A percentile compares a stretch with the other conserved stretches of the same genome.
These are phyloP conservation scores for Crotalaria pallida DNA, from an alignment of 306 rosid genomes.

Conservation along the genomic window DNA sequence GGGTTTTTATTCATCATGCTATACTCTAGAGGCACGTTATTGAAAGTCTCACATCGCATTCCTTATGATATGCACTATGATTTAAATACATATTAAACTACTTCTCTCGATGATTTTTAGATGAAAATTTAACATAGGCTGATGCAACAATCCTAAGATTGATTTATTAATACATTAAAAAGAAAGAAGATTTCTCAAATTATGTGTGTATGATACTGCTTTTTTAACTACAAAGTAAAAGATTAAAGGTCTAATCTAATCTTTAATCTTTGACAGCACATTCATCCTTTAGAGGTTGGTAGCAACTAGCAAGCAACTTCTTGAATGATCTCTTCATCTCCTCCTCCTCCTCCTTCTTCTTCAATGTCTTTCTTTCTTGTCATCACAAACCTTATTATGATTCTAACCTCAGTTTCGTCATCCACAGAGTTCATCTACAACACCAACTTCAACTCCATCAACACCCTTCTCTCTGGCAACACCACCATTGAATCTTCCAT, in stretches of 20 bases:
- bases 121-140: no score
- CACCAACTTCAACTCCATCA: constrained; percentile 43
- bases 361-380: constrained; percentile 29
- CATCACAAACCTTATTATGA: not conserved
- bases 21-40: no score
- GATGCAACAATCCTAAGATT: no score
- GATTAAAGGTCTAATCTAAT: not conserved
- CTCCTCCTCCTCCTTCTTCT: not conserved
- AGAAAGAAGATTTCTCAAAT: no score
- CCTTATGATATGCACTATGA: no score
- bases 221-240: no score
- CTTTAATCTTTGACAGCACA: not conserved
- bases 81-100: no score
- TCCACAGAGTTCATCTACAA: constrained; percentile 45
- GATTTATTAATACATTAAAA: no score
- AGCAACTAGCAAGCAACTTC: not conserved
- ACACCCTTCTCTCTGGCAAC: constrained; percentile 30
- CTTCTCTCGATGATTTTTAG: no score
- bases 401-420: constrained; percentile 24
- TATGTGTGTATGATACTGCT: no score
- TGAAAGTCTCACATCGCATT: no score
- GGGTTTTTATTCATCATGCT: no score
- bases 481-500: constrained; percentile 38
- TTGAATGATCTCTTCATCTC: not conserved
- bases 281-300: not conserved